Evolutionary conservation across 495 filamentous ascomycete species (phyloP).

Genomic region (Sabuloglossum arenarium): DNA sequence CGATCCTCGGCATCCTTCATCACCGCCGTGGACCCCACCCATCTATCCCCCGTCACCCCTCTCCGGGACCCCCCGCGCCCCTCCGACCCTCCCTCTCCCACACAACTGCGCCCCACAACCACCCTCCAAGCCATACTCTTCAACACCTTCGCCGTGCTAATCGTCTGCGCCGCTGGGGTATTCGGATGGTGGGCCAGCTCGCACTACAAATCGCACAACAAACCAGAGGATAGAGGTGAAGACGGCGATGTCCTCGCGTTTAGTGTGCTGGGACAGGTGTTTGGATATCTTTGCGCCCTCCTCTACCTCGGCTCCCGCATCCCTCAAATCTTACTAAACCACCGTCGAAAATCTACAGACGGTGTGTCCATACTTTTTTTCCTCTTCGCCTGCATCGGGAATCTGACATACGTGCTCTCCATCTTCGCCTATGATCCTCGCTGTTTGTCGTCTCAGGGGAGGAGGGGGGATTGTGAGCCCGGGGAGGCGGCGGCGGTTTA

Average conservation of each 20-base stretch:
- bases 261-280: constrained; percentile 59
- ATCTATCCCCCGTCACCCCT: constrained; percentile 66
- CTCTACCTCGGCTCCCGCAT: constrained; percentile 77
- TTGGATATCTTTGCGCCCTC: constrained; percentile 66
- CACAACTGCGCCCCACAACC: constrained; percentile 20
- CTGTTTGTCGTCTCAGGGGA: too few species aligned
- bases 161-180: constrained; percentile 66
- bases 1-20: constrained; percentile 18
- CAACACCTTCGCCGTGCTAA: constrained; percentile 47
- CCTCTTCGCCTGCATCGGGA: constrained; percentile 86
- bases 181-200: constrained; percentile 66
- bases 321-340: constrained; percentile 81
- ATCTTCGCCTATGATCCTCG: constrained; percentile 70
- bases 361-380: constrained; percentile 88
- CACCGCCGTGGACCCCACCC: constrained; percentile 29
- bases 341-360: constrained; percentile 70
- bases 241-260: constrained; percentile 28
- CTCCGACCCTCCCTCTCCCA: constrained; percentile 6
- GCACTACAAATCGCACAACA: constrained; percentile 10
- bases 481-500: constrained; percentile 42
- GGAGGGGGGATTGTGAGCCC: background rate
- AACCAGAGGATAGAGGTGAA: constrained; percentile 3
- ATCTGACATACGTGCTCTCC: constrained; percentile 77
- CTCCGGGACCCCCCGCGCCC: constrained; percentile 24
- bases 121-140: constrained; percentile 38